phyloP scores from a whole-genome alignment of 2,329 filamentous ascomycete genomes.

The Trichoderma gracile region DNA sequence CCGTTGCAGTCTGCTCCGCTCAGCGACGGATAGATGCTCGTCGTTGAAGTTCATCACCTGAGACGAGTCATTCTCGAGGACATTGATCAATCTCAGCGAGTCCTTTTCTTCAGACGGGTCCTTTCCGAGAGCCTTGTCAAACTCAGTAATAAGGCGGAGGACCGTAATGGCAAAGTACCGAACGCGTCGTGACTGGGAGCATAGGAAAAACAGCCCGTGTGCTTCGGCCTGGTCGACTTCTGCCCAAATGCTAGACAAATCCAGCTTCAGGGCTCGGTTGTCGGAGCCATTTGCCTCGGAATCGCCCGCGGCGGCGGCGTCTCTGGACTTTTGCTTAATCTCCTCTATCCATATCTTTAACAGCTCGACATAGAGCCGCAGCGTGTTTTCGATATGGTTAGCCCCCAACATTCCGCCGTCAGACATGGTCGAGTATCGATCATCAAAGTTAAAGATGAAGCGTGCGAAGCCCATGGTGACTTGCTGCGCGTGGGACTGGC shows the following conservation, averaged over 20 bases:
- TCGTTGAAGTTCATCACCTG: conserved; percentile 91
- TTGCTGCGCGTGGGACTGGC: conserved; percentile 88
- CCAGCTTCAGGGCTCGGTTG: conserved; percentile 73
- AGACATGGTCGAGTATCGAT: conserved; percentile 95
- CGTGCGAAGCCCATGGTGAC: conserved; percentile 95
- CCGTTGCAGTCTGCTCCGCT: conserved; percentile 86
- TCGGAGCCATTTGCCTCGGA: conserved; percentile 64
- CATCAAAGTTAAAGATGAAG: conserved; percentile 99
- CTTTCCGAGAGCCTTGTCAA: conserved; percentile 84
- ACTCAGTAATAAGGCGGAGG: conserved; percentile 86
- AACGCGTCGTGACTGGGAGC: conserved; percentile 89
- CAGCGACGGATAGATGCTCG: conserved; percentile 85
- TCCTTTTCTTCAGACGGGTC: conserved; percentile 58
- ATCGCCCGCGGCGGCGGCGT: conserved; percentile 66
- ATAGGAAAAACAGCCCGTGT: conserved; percentile 94
- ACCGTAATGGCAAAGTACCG: conserved; percentile 90
- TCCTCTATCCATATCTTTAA: conserved; percentile 98
- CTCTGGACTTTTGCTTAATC: conserved; percentile 81
- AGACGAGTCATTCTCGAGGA: conserved; percentile 85
- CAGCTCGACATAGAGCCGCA: conserved; percentile 89
- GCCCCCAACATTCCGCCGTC: conserved; percentile 95
- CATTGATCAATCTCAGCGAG: conserved; percentile 77
- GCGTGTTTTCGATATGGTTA: conserved; percentile 90
- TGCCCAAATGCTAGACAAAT: conserved; percentile 83
- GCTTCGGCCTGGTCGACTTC: conserved; percentile 97